Conservation (phyloP, 768 basidiomycete genomes). For the Tricholoma flavovirens region DNA sequence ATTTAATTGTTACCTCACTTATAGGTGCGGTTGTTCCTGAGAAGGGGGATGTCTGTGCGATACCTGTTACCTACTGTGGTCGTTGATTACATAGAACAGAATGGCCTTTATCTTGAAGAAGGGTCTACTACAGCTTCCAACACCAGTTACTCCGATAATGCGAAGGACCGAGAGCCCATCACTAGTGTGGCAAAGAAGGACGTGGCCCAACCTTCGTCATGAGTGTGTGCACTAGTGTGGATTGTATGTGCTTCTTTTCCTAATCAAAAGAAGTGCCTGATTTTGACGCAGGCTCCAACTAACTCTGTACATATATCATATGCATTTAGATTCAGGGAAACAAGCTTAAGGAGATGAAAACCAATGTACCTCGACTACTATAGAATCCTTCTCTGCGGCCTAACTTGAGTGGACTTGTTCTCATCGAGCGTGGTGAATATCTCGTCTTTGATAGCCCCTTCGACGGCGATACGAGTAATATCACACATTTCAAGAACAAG, state of each 20-base stretch:
- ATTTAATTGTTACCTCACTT: neutral
- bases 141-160: conserved; percentile 24
- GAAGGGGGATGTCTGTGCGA: conserved; percentile 75
- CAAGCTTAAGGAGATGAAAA: conserved; percentile 5
- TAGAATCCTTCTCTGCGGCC: conserved; percentile 9
- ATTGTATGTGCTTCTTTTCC: conserved; percentile 4
- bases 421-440: neutral
- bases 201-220: conserved; percentile 15
- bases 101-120: conserved; percentile 73
- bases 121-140: conserved; percentile 16
- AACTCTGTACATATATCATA: conserved; percentile 5
- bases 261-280: neutral
- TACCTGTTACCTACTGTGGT: conserved; percentile 90
- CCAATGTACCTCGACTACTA: conserved; percentile 12
- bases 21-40: conserved; percentile 64
- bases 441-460: neutral
- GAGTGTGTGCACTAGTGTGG: neutral
- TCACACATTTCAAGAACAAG: neutral
- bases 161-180: conserved; percentile 30
- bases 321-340: neutral
- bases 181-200: conserved; percentile 25
- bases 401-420: neutral
- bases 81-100: conserved; percentile 89
- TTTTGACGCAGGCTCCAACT: conserved; percentile 4
- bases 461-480: neutral